phyloP scores from a whole-genome alignment of 2,329 filamentous ascomycete genomes.

The Pestalotiopsis sp. region DNA sequence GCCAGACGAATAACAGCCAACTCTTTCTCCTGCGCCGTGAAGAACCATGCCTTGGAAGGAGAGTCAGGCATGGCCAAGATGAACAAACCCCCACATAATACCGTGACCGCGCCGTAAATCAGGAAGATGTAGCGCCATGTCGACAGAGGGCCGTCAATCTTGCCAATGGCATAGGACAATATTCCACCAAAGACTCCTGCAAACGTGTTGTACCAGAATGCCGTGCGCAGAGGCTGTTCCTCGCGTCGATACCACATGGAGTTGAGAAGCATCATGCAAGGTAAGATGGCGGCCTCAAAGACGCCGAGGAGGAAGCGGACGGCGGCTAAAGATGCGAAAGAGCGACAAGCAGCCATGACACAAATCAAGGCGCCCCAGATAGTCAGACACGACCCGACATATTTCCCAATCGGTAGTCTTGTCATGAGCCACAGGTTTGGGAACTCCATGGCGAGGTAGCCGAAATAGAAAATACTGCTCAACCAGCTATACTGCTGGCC shows the following conservation, averaged over 20 bases:
- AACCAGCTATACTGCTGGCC: constrained; percentile 26
- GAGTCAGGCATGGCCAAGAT: constrained; percentile 29
- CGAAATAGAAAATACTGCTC: constrained; percentile 28
- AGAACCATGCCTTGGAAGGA: constrained; percentile 28
- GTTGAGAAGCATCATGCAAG: constrained; percentile 23
- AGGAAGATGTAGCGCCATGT: constrained; percentile 33
- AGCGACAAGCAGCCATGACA: constrained; percentile 21
- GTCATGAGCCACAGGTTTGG: constrained; percentile 37
- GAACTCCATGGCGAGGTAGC: constrained; percentile 44
- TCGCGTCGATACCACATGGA: constrained; percentile 26
- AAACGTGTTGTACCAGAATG: not conserved
- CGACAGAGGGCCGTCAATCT: constrained; percentile 27
- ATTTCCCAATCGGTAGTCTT: constrained; percentile 34
- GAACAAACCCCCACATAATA: constrained; percentile 25
- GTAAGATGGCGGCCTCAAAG: constrained; percentile 23
- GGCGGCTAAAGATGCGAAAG: constrained; percentile 21
- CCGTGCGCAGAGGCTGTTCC: not conserved
- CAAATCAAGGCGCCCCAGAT: constrained; percentile 40
- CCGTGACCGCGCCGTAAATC: constrained; percentile 31
- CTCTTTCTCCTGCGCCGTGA: constrained; percentile 21
- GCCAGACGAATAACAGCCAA: constrained; percentile 29
- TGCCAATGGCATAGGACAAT: constrained; percentile 31
- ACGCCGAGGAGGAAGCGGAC: constrained; percentile 23
- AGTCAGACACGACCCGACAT: constrained; percentile 36
- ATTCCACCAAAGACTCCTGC: constrained; percentile 24